Percentiles rank a stretch among this genome's conserved stretches.
These are phyloP conservation scores for Verticillium nonalfalfae DNA, from an alignment of 2,329 filamentous ascomycete genomes.

Conservation along the genomic window DNA sequence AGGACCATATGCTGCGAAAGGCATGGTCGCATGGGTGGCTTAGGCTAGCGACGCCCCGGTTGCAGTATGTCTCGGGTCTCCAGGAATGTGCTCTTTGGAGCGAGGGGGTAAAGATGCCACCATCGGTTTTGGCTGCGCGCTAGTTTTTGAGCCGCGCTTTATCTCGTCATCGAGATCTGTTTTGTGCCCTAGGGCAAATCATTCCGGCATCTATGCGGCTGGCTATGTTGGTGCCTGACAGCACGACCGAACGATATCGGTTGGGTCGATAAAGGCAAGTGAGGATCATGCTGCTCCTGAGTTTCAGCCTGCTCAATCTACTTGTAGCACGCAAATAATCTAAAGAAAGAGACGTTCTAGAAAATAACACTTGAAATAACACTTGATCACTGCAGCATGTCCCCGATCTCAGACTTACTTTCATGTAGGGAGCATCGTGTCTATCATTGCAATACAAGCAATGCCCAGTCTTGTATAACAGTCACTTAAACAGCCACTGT, in stretches of 20 bases:
- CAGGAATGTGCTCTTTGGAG: background rate
- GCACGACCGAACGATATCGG: background rate
- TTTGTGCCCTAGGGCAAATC: background rate
- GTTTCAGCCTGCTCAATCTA: too few relatives aligned
- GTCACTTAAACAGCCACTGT: background rate
- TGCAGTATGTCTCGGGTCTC: background rate
- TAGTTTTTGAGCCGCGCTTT: background rate
- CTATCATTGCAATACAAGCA: background rate
- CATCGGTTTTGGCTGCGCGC: background rate
- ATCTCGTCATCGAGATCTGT: background rate
- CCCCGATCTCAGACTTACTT: background rate
- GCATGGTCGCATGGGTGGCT: background rate
- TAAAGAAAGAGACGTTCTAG: background rate
- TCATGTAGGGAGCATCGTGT: too few relatives aligned
- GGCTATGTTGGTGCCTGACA: background rate
- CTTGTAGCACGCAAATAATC: background rate
- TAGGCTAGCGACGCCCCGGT: background rate
- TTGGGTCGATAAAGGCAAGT: background rate
- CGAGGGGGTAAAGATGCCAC: background rate
- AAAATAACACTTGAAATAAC: background rate
- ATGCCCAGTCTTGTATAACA: background rate
- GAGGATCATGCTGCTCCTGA: background rate
- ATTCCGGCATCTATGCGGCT: background rate
- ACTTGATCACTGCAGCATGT: background rate
- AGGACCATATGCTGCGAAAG: background rate